Evolutionary conservation across 495 filamentous ascomycete species (phyloP), one percentile per base, ranked within the genome.

Genomic region (Parathielavia hyrcaniae): DNA sequence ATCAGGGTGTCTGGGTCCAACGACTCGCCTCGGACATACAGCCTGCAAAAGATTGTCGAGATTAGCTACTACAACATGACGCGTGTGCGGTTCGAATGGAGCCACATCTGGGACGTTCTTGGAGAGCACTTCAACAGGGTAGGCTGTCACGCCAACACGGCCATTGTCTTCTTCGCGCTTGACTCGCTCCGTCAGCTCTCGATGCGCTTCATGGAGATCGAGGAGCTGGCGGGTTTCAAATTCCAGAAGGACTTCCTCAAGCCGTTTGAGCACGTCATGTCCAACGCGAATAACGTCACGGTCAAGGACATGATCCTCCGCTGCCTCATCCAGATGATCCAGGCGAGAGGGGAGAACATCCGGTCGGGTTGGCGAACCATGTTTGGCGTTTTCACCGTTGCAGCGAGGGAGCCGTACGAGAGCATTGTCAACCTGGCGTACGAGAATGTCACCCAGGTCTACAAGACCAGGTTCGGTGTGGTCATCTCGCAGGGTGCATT

Each of bases 11-110:
- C 92, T 0, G 93, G 95, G 10, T 90, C 95, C 53, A 96, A 89
- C 63, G 91, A 97, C 46, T 90, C 88, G 23, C 95, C 93, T 2
- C 84, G 95, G 49, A 97, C 91, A 10, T 97, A 96, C 75, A 96
- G 90, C 68, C 75, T 99, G 49, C 93, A 99, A 68, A 99, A 99
- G 72, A 79, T 97, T 51, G 95, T 99, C 34, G 93, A 99, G 72
- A 97, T 99, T 70, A 92, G 88, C 71, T 96, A 95, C 67, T 97
- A 97, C 81, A 99, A 99, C 73, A 97, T 99, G 95, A 92, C 86
- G 44, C 85, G 93, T 76, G 91, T 99, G 14, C 84, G 93, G 62
- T 96, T 96, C 63, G 95, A 99, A 67, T 99, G 93, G 93, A 92
- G 87, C 12, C 91, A 88, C 67, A 95, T 99, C 48, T 99, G 93